Evolutionary conservation across 208 protist genomes (phyloP), one percentile per base, ranked within the genome.

Genomic region (Leishmania aethiopica): DNA sequence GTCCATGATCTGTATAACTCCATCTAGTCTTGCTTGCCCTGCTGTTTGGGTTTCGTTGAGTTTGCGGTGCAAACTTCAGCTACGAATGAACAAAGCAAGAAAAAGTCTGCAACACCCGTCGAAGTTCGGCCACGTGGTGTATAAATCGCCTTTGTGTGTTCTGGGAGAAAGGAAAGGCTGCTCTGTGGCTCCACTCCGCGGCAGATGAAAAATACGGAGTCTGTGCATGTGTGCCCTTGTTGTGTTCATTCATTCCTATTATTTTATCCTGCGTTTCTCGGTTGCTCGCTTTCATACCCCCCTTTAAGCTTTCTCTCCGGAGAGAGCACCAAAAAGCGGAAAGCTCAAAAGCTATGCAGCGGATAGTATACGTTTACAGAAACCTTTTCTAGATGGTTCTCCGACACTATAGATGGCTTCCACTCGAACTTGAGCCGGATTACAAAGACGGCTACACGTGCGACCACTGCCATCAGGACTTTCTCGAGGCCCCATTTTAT

Each of bases 371-470:
- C 42, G 28, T 45, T 28, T 15, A 25, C 28, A 15, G 25, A 25
- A 13, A 17, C 32, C 42, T 84, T 32, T 67, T 89, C 57, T 81
- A 84, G 70, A 87, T 84, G 79, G 82, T 90, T 22, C 86, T 90
- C 75, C 78, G 84, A 62, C 90, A 84, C 71, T 83, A 88, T 77
- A 76, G 37, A 80, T 89, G 84, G 81, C 78, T 91, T 60, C 88
- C 88, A 66, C 77, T 86, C n/a, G 83, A 84, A 60, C 28, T 84
- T 19, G 81, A 86, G 83, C 82, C 82, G 2, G 81, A 84, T n/a
- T 91, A 89, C 74, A 81, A 79, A 17, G 88, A 88, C 19, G 89
- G 84, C 25, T 92, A 82, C 71, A 86, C 81, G 11, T 91, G 88
- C 49, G 88, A 91, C 37, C 77, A 88, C 19, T 91, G 88, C 40